Conservation (phyloP, 2,329 filamentous ascomycete species). For the Aspergillus ruber region DNA sequence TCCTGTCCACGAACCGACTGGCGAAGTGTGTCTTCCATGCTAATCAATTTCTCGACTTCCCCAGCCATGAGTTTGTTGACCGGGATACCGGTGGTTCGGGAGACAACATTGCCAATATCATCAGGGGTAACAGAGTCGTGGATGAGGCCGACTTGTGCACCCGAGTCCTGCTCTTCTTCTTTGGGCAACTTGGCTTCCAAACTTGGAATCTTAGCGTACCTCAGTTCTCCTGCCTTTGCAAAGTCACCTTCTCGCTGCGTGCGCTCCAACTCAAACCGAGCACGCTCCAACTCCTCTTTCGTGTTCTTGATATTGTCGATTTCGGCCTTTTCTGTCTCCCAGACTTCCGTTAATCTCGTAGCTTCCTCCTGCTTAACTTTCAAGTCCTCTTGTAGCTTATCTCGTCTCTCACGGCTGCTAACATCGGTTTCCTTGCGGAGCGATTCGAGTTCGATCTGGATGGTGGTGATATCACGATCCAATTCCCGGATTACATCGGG, state of each 20-base stretch:
- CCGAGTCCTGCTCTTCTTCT: constrained; percentile 50
- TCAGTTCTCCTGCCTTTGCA: constrained; percentile 78
- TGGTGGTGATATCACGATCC: constrained; percentile 92
- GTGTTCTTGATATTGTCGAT: constrained; percentile 81
- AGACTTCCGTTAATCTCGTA: constrained; percentile 67
- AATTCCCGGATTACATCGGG: constrained; percentile 89
- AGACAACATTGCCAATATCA: constrained; percentile 89
- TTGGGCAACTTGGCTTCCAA: constrained; percentile 73
- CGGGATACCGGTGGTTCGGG: constrained; percentile 84
- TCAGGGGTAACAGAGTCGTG: constrained; percentile 94
- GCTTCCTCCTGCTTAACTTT: constrained; percentile 72
- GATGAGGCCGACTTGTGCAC: constrained; percentile 56
- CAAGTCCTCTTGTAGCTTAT: constrained; percentile 73
- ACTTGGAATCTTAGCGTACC: constrained; percentile 78
- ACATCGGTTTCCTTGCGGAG: constrained; percentile 90
- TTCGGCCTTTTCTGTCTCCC: constrained; percentile 83
- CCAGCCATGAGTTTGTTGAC: constrained; percentile 87
- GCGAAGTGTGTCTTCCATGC: constrained; percentile 87
- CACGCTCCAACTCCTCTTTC: constrained; percentile 82
- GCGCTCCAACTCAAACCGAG: constrained; percentile 76
- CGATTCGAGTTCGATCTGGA: constrained; percentile 94
- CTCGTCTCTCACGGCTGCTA: constrained; percentile 76
- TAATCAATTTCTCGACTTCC: constrained; percentile 87
- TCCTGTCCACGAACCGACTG: constrained; percentile 87
- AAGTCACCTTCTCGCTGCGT: constrained; percentile 86